Base-by-base conservation (phyloP, 1,284 basidiomycete species). In the Apiotrichum brassicae region DNA sequence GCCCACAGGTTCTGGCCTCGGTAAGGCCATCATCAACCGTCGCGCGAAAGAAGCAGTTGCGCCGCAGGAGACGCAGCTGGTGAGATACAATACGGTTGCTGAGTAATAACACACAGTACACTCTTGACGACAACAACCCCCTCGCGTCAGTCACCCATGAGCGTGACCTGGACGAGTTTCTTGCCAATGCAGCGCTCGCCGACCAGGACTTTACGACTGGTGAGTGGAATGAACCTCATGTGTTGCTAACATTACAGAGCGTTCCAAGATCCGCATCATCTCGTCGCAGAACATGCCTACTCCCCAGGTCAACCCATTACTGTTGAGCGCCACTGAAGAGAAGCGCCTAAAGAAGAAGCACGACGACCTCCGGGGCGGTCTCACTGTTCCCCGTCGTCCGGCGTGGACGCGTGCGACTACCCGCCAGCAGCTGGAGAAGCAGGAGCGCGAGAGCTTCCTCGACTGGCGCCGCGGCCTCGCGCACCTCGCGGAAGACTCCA, bases 151-250 rank as follows among this genome's bases (percentile, higher is more conserved):
- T 99, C 34, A 99, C 95, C 0, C 94, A 98, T 72, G 92, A 99
- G 75, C 79, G 84, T 52, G 92, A 97, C 75, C 77, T 99, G 24
- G 94, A 97, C 62, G 92, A 94, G 71, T 98, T 99, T 71, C 75
- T 99, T 53, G 94, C 84, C 68, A 97, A 91, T 18, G 95, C 95
- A 4, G 86, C 90, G 58, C 77, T 99, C 44, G 95, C 95, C 19
- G 94, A 88, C 46, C 86, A 85, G 14, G 90, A 99, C 64, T 99
- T 99, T 66, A 92, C 91, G n/a, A 95, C 92, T 32, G 91, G 91
- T 91, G 56, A 44, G 81, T 51, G 9, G 3, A 18, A 6, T 18
- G 14, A 13, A 6, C 16, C 11, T 16, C 3, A 26, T 9, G 18
- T 16, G 14, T 13, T 12, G 36, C 36, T 39, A n/a, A 30, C 33